Base-by-base conservation (phyloP, 768 basidiomycete species). In the Lentinula sp. region DNA sequence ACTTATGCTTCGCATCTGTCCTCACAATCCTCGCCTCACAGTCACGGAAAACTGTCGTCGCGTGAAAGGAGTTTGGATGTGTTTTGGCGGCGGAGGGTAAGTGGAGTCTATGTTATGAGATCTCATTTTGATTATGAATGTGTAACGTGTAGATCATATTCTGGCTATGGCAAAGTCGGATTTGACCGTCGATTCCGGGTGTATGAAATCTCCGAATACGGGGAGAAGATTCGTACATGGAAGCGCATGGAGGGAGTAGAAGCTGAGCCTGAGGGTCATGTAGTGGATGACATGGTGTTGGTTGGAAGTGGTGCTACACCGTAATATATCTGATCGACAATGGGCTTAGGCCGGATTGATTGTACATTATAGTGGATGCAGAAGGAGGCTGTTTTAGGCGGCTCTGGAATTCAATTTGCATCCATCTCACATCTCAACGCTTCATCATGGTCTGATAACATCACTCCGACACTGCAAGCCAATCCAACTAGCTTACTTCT, bases 121-220 rank as follows among this genome's bases (percentile, higher is more conserved):
- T 39, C 13, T 39, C 54, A n/a, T 28, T 34, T 57, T 40, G 52
- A 13, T 3, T 31, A 43, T 57, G 28, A 54, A 45, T n/a, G 18
- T 23, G 18, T 50, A 21, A 31, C 49, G 35, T 59, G 8, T 61
- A 89, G 88, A 5, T 92, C 91, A 5, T 94, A 91, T 70, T 88
- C 89, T 37, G 92, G 87, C 39, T 95, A 93, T 64, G 83, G 91
- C 16, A 88, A 82, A 70, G 68, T 89, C 57, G 93, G 91, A 13
- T 97, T 98, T 70, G 92, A 97, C 71, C 85, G 95, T 16, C 83
- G 96, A 45, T 94, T 96, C 80, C 80, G 96, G 7, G 77, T 98
- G 49, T 98, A 88, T 71, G 85, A 93, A 28, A 80, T 98, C 56
- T 89, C 87, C 16, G 86, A 93, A 63, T 98, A 82, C 66, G 96